phyloP scores from a whole-genome alignment of 345 rosid species.

The Moricandia arvensis region DNA sequence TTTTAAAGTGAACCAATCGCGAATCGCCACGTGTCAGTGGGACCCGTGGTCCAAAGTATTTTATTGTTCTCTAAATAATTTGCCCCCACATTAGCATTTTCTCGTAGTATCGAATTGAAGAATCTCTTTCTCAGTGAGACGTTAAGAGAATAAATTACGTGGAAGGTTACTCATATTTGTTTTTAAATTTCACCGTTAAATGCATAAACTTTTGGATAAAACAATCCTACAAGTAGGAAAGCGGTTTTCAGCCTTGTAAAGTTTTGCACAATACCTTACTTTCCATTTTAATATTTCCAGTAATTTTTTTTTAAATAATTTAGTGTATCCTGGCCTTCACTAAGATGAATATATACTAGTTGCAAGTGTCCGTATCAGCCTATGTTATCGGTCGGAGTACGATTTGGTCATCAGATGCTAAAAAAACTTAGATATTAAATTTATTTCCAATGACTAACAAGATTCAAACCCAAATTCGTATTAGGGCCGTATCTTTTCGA shows the following conservation, averaged over 20 bases:
- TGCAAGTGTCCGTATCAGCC: too few relatives aligned
- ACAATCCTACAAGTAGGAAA: slow-evolving; percentile 11
- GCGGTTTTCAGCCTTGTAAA: not conserved
- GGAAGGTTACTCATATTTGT: slow-evolving; percentile 5
- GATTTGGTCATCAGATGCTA: too few relatives aligned
- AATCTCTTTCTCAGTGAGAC: not conserved
- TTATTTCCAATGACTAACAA: too few relatives aligned
- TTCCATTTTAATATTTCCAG: not conserved
- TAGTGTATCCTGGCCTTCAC: too few relatives aligned
- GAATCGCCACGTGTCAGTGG: too few relatives aligned
- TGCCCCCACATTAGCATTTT: slow-evolving; percentile 1
- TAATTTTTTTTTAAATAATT: too few relatives aligned
- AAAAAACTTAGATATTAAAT: too few relatives aligned
- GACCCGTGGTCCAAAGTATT: slow-evolving; percentile 29
- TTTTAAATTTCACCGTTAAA: not conserved
- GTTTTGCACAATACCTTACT: not conserved
- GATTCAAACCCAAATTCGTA: too few relatives aligned
- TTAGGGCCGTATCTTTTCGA: too few relatives aligned
- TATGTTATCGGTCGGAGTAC: too few relatives aligned
- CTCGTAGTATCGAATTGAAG: not conserved
- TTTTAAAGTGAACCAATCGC: too few relatives aligned
- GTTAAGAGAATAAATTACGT: slow-evolving; percentile 22
- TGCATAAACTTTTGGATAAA: not conserved
- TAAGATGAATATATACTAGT: too few relatives aligned
- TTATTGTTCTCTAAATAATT: not conserved